phyloP scores from a whole-genome alignment of 1,284 basidiomycete species.

The Sphaerobolus stellatus region DNA sequence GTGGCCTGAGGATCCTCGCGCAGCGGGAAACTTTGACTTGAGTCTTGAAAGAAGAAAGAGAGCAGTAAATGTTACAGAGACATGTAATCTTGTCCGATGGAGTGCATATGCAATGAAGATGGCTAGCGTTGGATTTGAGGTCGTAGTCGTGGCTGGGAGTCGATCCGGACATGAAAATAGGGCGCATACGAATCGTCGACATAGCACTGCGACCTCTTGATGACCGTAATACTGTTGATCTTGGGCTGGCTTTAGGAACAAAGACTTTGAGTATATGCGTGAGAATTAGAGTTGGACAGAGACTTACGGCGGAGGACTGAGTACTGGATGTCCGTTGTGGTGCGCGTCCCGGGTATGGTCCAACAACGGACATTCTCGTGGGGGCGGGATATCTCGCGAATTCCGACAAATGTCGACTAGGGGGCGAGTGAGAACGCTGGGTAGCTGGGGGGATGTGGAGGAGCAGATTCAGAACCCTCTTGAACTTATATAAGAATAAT shows the following conservation, averaged over 20 bases:
- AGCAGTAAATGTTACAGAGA: slow-evolving; percentile 81
- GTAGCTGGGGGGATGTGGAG: neutral
- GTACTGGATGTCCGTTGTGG: neutral
- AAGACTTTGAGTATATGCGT: no score
- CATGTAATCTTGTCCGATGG: slow-evolving; percentile 82
- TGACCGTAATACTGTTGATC: slow-evolving; percentile 76
- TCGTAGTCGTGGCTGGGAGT: slow-evolving; percentile 31
- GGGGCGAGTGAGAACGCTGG: no score
- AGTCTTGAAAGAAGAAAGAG: slow-evolving; percentile 84
- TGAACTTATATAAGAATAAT: no score
- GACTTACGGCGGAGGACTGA: neutral
- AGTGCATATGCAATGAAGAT: slow-evolving; percentile 88
- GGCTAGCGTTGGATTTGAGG: slow-evolving; percentile 59
- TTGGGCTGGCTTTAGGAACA: neutral
- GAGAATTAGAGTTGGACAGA: no score
- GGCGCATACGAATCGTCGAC: slow-evolving; percentile 76
- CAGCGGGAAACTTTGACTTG: slow-evolving; percentile 89
- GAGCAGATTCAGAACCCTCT: no score
- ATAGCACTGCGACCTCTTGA: slow-evolving; percentile 61
- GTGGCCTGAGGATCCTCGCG: slow-evolving; percentile 88
- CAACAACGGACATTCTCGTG: slow-evolving; percentile 14
- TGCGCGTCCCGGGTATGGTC: slow-evolving; percentile 5
- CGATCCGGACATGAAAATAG: slow-evolving; percentile 73
- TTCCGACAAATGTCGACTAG: no score
- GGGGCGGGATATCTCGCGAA: no score